Evolutionary conservation across 805 yeast species (phyloP).

Genomic region (Isabelozyma gotoi): DNA sequence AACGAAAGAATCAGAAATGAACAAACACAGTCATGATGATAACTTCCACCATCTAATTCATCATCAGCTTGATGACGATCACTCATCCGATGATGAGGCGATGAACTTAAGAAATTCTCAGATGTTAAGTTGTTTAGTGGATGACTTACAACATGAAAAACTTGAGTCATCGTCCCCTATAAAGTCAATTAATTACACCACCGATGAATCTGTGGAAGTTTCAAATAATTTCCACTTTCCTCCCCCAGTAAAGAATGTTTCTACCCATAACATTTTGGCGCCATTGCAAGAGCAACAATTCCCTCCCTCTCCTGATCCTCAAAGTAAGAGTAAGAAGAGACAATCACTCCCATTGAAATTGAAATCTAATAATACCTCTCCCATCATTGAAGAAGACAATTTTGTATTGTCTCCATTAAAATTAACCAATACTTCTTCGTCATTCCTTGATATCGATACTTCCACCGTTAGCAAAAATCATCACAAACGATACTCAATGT

Average conservation of each 20-base stretch:
- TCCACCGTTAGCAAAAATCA: conserved; percentile 9
- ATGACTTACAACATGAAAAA: conserved; percentile 11
- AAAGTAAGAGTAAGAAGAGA: conserved; percentile 23
- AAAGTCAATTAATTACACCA: conserved; percentile 8
- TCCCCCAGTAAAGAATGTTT: conserved; percentile 1
- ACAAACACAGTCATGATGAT: background rate
- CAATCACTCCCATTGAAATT: conserved; percentile 36
- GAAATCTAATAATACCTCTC: conserved; percentile 14
- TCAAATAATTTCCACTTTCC: conserved; percentile 28
- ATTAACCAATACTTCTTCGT: conserved; percentile 20
- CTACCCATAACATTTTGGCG: background rate
- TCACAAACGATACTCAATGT: conserved; percentile 24
- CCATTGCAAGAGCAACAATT: conserved; percentile 9
- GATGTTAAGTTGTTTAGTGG: conserved; percentile 21
- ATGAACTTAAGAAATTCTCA: conserved; percentile 10
- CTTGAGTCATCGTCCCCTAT: conserved; percentile 28
- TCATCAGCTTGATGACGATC: conserved; percentile 7
- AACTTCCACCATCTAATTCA: conserved; percentile 1
- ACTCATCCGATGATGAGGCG: background rate
- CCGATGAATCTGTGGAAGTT: conserved; percentile 19
- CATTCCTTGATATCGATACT: conserved; percentile 16
- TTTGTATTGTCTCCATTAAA: conserved; percentile 45
- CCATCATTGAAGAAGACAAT: conserved; percentile 21
- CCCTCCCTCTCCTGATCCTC: conserved; percentile 37
- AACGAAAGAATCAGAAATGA: conserved; percentile 22